A percentile compares a stretch with the other conserved stretches of the same genome.
Conservation (phyloP, 768 basidiomycete species). For the Lactarius sanguifluus region DNA sequence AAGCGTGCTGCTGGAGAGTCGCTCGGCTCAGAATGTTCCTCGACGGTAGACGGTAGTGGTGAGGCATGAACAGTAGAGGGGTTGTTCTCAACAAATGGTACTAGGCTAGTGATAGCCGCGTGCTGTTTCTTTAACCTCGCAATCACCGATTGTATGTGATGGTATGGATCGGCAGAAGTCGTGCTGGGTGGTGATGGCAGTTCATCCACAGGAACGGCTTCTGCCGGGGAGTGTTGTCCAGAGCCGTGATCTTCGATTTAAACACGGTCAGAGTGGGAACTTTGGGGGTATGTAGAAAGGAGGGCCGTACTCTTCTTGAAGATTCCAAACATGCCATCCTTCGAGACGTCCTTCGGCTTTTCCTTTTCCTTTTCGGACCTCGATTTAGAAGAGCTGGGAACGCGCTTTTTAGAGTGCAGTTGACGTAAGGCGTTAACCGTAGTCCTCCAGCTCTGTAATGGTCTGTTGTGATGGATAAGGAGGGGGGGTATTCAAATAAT, state of each 20-base stretch:
- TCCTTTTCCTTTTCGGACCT: slow-evolving; percentile 51
- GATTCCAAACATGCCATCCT: slow-evolving; percentile 42
- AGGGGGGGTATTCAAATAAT: not conserved
- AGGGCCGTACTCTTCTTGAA: slow-evolving; percentile 29
- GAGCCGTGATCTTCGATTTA: slow-evolving; percentile 16
- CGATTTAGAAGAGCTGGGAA: slow-evolving; percentile 33
- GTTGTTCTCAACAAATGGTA: slow-evolving; percentile 32
- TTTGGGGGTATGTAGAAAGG: not conserved
- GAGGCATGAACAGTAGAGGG: slow-evolving; percentile 33
- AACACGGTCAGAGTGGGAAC: not conserved
- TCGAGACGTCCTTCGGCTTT: slow-evolving; percentile 62
- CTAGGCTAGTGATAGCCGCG: slow-evolving; percentile 44
- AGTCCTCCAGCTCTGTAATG: slow-evolving; percentile 57
- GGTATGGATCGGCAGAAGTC: slow-evolving; percentile 34
- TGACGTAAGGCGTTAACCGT: slow-evolving; percentile 47
- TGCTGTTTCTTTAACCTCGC: slow-evolving; percentile 62
- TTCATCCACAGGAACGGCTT: slow-evolving; percentile 12
- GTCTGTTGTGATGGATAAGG: slow-evolving; percentile 42
- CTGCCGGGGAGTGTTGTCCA: slow-evolving; percentile 4
- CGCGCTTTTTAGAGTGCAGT: slow-evolving; percentile 40
- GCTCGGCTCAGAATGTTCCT: slow-evolving; percentile 44
- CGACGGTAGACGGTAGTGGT: slow-evolving; percentile 47
- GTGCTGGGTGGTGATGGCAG: slow-evolving; percentile 18
- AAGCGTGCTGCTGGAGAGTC: slow-evolving; percentile 27
- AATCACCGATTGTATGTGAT: slow-evolving; percentile 50